Percentiles rank a stretch among this genome's conserved stretches.
These are phyloP conservation scores for Albophoma yamanashiensis DNA, from an alignment of 2,329 filamentous ascomycete genomes.

Conservation along the genomic window DNA sequence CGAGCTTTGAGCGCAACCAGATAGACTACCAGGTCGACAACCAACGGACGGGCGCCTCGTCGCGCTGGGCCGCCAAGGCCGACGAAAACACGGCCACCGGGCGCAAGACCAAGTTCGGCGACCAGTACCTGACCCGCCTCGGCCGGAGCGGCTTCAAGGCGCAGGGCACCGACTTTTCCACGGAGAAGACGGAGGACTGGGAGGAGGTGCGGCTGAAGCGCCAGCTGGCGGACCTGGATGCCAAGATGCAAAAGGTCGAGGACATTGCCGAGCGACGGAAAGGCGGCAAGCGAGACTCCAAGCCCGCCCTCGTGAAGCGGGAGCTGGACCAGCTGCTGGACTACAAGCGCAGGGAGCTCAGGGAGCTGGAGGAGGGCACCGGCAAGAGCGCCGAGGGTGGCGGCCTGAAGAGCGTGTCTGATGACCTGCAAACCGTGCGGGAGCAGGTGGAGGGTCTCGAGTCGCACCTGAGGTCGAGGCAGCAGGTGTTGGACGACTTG, in stretches of 20 bases:
- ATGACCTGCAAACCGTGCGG: constrained; percentile 81
- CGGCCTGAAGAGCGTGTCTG: constrained; percentile 64
- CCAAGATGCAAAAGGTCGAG: constrained; percentile 77
- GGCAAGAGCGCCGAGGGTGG: constrained; percentile 60
- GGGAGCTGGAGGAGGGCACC: constrained; percentile 62
- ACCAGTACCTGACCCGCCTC: constrained; percentile 86
- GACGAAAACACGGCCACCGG: constrained; percentile 76
- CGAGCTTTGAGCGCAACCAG: constrained; percentile 88
- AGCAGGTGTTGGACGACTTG: constrained; percentile 66
- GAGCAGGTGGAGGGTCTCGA: constrained; percentile 92
- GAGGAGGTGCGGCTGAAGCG: constrained; percentile 93
- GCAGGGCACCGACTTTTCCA: constrained; percentile 81
- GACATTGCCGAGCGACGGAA: constrained; percentile 54
- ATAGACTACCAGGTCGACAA: constrained; percentile 93
- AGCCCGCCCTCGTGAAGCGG: constrained; percentile 84
- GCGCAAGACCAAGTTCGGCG: constrained; percentile 93
- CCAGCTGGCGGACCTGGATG: constrained; percentile 79
- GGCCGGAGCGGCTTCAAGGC: constrained; percentile 75
- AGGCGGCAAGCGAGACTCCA: constrained; percentile 59
- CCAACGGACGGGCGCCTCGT: constrained; percentile 49
- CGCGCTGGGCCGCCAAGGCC: constrained; percentile 68
- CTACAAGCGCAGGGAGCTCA: constrained; percentile 76
- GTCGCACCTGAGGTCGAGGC: constrained; percentile 64
- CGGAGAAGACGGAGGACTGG: constrained; percentile 86
- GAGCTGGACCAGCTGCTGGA: constrained; percentile 91